phyloP scores from a whole-genome alignment of 768 basidiomycete genomes.

The Amanita rimosa region DNA sequence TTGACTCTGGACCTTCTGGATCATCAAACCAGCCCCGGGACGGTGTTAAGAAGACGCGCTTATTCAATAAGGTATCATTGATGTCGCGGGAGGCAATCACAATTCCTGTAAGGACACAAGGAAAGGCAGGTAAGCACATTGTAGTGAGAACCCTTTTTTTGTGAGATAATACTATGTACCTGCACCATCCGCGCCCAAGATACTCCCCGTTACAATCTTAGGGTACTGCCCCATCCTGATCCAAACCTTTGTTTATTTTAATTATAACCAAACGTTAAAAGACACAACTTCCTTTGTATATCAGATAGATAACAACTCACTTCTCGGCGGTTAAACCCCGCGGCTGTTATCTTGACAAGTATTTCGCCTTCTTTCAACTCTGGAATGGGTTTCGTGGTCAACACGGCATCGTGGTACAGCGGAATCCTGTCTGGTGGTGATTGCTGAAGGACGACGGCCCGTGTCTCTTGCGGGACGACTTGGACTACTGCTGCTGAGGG shows the following conservation, averaged over 20 bases:
- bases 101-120: conserved; percentile 36
- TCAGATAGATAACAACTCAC: conserved; percentile 20
- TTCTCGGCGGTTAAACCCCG: conserved; percentile 70
- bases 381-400: conserved; percentile 41
- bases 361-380: conserved; percentile 44
- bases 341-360: conserved; percentile 57
- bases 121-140: neutral
- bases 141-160: neutral
- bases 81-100: conserved; percentile 47
- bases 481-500: too few species aligned
- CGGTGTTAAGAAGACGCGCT: conserved; percentile 67
- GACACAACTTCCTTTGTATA: neutral
- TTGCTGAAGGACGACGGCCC: conserved; percentile 36
- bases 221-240: conserved; percentile 62
- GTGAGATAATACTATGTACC: conserved; percentile 31
- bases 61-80: conserved; percentile 44
- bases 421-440: conserved; percentile 26
- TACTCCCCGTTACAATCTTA: conserved; percentile 41
- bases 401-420: conserved; percentile 42
- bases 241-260: conserved; percentile 77
- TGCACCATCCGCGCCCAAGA: conserved; percentile 66
- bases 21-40: conserved; percentile 65
- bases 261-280: conserved; percentile 5
- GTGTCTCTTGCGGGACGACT: conserved; percentile 20
- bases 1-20: conserved; percentile 53